A percentile compares a stretch with the other conserved stretches of the same genome.
Conservation (phyloP, 2,329 filamentous ascomycete species). For the Xylaria multiplex region DNA sequence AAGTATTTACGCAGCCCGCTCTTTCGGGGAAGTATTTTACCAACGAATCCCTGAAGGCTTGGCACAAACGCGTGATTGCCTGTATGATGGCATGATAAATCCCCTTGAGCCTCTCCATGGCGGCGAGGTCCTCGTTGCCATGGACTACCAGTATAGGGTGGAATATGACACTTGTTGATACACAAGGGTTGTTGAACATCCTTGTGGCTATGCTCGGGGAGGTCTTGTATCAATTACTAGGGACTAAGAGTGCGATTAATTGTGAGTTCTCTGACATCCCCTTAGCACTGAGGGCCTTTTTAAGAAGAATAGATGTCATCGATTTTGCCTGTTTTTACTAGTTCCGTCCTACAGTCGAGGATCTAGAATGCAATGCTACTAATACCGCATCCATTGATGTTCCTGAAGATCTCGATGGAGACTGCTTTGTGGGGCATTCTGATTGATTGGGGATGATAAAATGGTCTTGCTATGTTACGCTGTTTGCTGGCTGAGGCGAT, state of each 20-base stretch:
- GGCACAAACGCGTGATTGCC: too few relatives aligned
- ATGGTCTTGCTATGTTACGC: slow-evolving; percentile 64
- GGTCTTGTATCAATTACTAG: too few relatives aligned
- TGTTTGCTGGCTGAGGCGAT: slow-evolving; percentile 60
- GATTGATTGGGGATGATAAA: slow-evolving; percentile 60
- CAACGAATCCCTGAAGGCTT: too few relatives aligned
- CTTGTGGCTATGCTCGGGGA: too few relatives aligned
- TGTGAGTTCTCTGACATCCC: slow-evolving; percentile 49
- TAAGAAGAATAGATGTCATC: background rate
- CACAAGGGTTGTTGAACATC: too few relatives aligned
- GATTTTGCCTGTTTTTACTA: slow-evolving; percentile 56
- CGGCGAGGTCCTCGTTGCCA: too few relatives aligned
- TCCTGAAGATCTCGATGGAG: slow-evolving; percentile 57
- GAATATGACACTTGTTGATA: too few relatives aligned
- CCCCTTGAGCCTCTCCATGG: too few relatives aligned
- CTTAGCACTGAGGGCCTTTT: background rate
- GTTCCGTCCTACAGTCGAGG: slow-evolving; percentile 62
- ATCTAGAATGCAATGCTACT: slow-evolving; percentile 60
- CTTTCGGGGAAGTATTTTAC: too few relatives aligned
- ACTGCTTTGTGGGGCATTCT: slow-evolving; percentile 63
- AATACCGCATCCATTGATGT: slow-evolving; percentile 58
- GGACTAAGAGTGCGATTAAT: slow-evolving; percentile 51
- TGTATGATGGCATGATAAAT: too few relatives aligned
- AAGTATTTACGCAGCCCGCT: too few relatives aligned
- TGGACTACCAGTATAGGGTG: too few relatives aligned